Conservation (phyloP, 257 asterid species). For the Eucommia ulmoides region DNA sequence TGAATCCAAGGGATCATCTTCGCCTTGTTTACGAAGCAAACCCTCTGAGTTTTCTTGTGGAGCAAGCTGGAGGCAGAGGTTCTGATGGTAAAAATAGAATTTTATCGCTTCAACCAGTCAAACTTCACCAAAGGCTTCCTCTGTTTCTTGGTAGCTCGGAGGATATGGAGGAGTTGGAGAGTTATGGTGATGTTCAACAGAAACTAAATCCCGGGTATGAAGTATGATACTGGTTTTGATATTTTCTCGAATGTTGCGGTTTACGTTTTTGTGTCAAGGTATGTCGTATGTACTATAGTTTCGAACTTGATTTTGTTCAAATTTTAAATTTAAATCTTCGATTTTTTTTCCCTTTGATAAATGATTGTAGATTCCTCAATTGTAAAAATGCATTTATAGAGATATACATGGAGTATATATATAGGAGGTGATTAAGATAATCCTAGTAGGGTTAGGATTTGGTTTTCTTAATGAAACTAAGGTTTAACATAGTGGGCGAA, state of each 20-base stretch:
- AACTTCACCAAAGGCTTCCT: constrained; percentile 81
- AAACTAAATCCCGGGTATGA: constrained; percentile 90
- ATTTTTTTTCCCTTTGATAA: too few relatives aligned
- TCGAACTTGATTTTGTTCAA: too few relatives aligned
- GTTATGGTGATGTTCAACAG: constrained; percentile 87
- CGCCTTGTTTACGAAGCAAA: constrained; percentile 96
- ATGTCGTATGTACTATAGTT: too few relatives aligned
- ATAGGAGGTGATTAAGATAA: too few relatives aligned
- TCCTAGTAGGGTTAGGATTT: too few relatives aligned
- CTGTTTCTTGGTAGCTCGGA: constrained; percentile 80
- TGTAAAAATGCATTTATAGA: too few relatives aligned
- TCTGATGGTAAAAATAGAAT: constrained; percentile 69
- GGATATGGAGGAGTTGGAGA: constrained; percentile 67
- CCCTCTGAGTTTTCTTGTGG: constrained; percentile 77
- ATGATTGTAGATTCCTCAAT: too few relatives aligned
- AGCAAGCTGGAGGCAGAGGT: constrained; percentile 90
- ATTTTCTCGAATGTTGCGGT: background rate
- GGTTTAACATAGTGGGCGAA: too few relatives aligned
- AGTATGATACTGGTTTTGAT: constrained; percentile 20
- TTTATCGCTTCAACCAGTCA: constrained; percentile 71
- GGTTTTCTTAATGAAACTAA: too few relatives aligned
- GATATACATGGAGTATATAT: too few relatives aligned
- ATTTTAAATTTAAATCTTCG: too few relatives aligned
- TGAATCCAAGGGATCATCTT: constrained; percentile 95
- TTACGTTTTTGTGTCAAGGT: too few relatives aligned